Conservation (phyloP, 2,329 filamentous ascomycete genomes). For the Fusarium redolens region DNA sequence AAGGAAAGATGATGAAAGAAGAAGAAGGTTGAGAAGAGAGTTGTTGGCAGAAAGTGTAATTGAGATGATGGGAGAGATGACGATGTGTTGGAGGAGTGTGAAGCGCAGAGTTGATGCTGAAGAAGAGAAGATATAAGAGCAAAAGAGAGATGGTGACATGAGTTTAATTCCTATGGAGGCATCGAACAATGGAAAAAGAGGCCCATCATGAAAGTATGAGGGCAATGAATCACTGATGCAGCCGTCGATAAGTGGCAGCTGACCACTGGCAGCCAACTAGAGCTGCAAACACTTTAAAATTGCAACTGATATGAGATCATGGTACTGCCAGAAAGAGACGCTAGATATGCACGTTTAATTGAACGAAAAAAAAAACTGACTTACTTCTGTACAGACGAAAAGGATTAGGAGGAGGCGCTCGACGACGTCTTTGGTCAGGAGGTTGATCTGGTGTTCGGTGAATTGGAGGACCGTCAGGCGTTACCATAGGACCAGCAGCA, state of each 20-base stretch:
- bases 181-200: background rate
- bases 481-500: slow-evolving; percentile 32
- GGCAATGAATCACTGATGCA: slow-evolving; percentile 21
- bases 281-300: slow-evolving; percentile 10
- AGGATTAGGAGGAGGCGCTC: slow-evolving; percentile 50
- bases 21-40: background rate
- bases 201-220: background rate
- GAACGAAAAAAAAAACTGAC: slow-evolving; percentile 21
- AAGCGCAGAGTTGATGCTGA: background rate
- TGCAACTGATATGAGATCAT: background rate
- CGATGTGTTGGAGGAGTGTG: background rate
- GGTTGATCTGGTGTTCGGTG: slow-evolving; percentile 46
- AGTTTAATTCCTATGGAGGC: background rate
- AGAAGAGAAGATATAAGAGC: background rate
- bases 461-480: slow-evolving; percentile 38
- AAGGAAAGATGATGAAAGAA: background rate
- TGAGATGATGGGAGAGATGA: background rate
- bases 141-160: background rate
- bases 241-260: background rate
- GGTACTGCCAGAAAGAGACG: background rate
- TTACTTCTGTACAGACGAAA: slow-evolving; percentile 54
- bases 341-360: background rate
- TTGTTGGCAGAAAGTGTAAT: background rate
- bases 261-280: background rate
- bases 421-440: slow-evolving; percentile 38